Percentiles rank a stretch among this genome's conserved stretches.
These are phyloP conservation scores for Pyrenophora graminea DNA, from an alignment of 2,329 filamentous ascomycete genomes.

Conservation along the genomic window DNA sequence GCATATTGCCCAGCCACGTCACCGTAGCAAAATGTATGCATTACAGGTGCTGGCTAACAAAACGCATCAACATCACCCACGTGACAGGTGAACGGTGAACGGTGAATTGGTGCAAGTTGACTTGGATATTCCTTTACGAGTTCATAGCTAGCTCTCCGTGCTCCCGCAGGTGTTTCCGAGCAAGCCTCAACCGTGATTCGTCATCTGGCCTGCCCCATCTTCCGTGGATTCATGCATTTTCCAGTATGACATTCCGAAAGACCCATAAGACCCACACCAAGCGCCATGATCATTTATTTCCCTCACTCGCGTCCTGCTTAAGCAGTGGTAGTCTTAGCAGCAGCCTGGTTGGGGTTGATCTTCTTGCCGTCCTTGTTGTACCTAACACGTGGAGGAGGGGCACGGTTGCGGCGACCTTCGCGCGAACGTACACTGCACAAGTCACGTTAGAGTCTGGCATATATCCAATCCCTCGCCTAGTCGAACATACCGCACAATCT, in stretches of 20 bases:
- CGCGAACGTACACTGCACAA: constrained; percentile 85
- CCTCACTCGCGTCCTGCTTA: constrained; percentile 26
- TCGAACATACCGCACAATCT: constrained; percentile 96
- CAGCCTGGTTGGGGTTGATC: constrained; percentile 86
- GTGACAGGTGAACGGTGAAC: neutral
- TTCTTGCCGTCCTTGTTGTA: constrained; percentile 99
- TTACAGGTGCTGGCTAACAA: neutral
- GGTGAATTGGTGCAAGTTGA: constrained; percentile 33
- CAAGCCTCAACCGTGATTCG: constrained; percentile 39
- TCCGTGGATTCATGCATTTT: constrained; percentile 44
- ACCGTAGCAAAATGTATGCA: neutral
- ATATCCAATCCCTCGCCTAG: constrained; percentile 1
- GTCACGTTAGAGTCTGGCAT: constrained; percentile 17
- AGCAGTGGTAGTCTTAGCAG: constrained; percentile 61
- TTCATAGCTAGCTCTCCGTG: constrained; percentile 41
- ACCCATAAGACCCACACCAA: constrained; percentile 42
- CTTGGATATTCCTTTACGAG: constrained; percentile 45
- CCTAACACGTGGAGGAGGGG: constrained; percentile 92
- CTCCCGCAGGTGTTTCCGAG: constrained; percentile 33
- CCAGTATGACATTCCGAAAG: constrained; percentile 42
- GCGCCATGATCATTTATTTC: constrained; percentile 41
- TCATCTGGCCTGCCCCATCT: constrained; percentile 37
- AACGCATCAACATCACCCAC: constrained; percentile 4
- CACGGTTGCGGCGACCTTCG: constrained; percentile 97
- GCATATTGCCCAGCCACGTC: neutral